Base-by-base conservation (phyloP, 208 protist species). In the Leishmania major region DNA sequence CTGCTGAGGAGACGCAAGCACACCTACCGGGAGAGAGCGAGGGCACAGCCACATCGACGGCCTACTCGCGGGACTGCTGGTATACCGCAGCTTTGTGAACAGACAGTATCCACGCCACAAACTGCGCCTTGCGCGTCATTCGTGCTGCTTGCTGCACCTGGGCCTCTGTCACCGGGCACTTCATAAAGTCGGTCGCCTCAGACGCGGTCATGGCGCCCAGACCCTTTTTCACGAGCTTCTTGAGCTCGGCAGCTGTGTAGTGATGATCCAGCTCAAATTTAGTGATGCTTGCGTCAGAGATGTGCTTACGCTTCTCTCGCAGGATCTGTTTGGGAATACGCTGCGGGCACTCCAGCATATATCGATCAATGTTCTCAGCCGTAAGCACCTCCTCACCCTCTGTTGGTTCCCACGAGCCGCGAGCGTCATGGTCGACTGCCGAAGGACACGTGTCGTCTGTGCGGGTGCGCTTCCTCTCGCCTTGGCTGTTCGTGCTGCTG, bases 261-360 rank as follows among this genome's bases (percentile, higher is more conserved):
- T 98, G 95, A 73, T 96, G 82, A 51, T 91, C 79, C 57, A 98
- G 84, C 81, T 98, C 95, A 79, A 95, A 96, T 28, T 57, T 73
- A 0, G 93, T 96, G 62, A 98, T 95, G 64, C 43, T 73, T 35
- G 89, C 75, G 67, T 96, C 87, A 2, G 79, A 69, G 75, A 91
- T 89, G 28, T 82, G 40, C 49, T 88, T 86, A 1, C 95, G 91
- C 75, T 81, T 81, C 70, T 90, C 89, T 0, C 85, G 80, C 66
- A 96, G 22, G 59, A 98, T 87, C 51, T 84, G 84, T 43, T 78
- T 81, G 10, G 95, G 95, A 43, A 98, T 81, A 67, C 86, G 80
- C 60, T 84, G 86, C 40, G 94, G 94, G 8, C 87, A 79, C 47
- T 93, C 90, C 1, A 60, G 83, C 88, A 97, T 91, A 81, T 91